Base-by-base conservation (phyloP, 2,329 filamentous ascomycete species). In the Decorospora gaudefroyi region DNA sequence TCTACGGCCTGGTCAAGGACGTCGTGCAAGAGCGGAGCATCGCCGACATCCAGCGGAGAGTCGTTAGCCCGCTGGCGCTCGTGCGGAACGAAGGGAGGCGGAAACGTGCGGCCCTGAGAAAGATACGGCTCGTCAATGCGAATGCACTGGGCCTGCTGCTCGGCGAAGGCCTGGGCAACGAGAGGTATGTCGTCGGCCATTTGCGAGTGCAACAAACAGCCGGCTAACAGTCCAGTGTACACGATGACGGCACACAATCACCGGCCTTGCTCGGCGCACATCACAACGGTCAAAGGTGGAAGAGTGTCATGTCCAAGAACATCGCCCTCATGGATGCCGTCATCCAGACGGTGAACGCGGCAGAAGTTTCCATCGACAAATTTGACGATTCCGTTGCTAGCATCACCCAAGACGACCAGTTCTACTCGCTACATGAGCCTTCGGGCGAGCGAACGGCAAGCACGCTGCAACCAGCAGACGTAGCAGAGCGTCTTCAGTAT, bases 301-400 rank as follows among this genome's bases (percentile, higher is more conserved):
- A 90, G 68, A 82, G 82, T 23, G 82, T 87, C 8, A 83, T 96
- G 13, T 85, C 88, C 55, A 83, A 86, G 43, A 95, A 87, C 57
- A 86, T 96, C 30, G 83, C 84, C 15, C 74, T 96, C 19, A 95
- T 97, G 80, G 88, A 95, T 61, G 87, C 86, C 60, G 85, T 97
- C 13, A 79, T 96, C 4, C 81, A 80, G 18, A 87, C 90, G 57
- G 83, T 88, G 12, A 81, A 82, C 32, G 75, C 79, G 15, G 70
- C 87, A 27, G 83, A 88, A 16, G 68, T 76, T 13, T 71, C 72
- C 6, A 65, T 78, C 8, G 72, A 75, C 19, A 78, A 78, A 39
- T 82, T 83, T 53, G 80, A 83, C 59, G 72, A 79, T 29, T 72
- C 72, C 2, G 75, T 83, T 16, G 77, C 78, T 34, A 75, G 81